phyloP scores from a whole-genome alignment of 129 eudicot genomes.

The Chrysanthemum seticuspe region DNA sequence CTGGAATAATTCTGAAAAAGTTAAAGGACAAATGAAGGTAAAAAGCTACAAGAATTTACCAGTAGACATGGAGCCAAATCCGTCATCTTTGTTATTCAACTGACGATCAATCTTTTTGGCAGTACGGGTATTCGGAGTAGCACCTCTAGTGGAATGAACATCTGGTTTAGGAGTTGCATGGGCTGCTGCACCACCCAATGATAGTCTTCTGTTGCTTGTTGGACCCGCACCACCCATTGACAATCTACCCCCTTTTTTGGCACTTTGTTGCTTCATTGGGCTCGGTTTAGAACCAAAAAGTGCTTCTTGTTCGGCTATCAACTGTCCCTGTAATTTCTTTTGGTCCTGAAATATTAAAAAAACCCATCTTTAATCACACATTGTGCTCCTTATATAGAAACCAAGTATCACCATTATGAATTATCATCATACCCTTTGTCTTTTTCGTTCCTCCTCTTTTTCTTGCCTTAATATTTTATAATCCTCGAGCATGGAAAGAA shows the following conservation, averaged over 20 bases:
- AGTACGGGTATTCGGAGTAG: slow-evolving; percentile 66
- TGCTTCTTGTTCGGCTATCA: slow-evolving; percentile 87
- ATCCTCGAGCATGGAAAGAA: slow-evolving; percentile 86
- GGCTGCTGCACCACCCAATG: slow-evolving; percentile 70
- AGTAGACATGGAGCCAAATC: not conserved
- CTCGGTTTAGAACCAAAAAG: slow-evolving; percentile 94
- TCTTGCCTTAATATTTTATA: slow-evolving; percentile 64
- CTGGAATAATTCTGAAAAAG: not conserved
- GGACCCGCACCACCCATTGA: slow-evolving; percentile 63
- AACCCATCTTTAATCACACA: not conserved
- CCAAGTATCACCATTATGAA: not conserved
- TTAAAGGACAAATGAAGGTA: not conserved
- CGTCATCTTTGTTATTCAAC: slow-evolving; percentile 32
- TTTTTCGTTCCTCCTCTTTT: slow-evolving; percentile 79
- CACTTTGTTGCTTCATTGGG: slow-evolving; percentile 80
- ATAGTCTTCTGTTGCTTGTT: slow-evolving; percentile 57
- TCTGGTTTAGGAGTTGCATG: slow-evolving; percentile 71
- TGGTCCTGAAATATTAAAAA: slow-evolving; percentile 62
- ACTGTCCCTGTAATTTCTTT: slow-evolving; percentile 95
- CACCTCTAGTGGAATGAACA: slow-evolving; percentile 43
- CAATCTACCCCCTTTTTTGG: slow-evolving; percentile 69
- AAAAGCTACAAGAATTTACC: not conserved
- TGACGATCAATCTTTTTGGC: slow-evolving; percentile 50
- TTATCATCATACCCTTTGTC: slow-evolving; percentile 65
- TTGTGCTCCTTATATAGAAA: not conserved